Base-by-base conservation (phyloP, 2,329 filamentous ascomycete genomes). In the Botrytis squamosa region DNA sequence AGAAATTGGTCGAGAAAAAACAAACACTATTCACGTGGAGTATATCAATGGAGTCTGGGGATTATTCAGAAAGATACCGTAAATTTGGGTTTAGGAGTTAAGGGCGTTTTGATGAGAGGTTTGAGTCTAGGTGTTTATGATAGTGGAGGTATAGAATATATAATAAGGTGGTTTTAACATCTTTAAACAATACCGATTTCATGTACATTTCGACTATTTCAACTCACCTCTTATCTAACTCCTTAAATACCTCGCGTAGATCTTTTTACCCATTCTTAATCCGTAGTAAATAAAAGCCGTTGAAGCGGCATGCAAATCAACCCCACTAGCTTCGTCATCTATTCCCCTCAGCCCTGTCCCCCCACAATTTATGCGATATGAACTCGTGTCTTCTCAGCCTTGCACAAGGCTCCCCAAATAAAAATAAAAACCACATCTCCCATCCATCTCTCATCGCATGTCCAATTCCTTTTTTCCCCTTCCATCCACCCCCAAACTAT, bases 301-400 rank as follows among this genome's bases (percentile, higher is more conserved):
- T 70, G 38, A 70, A 70, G 67, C 55, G 67, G 67, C 67, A 70
- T 44, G 49, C 66, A 52, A 38, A 14, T 36, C n/a, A 29, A 70
- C 67, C 67, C 67, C 67, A 59, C 67, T 33, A 70, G 67, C 67
- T 55, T 70, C 67, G 52, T 42, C 67, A 59, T 59, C 16, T 64
- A 29, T 44, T n/a, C 38, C n/a, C 38, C 62, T 64, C 40, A 64
- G 38, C 62, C 62, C 62, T 64, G 38, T 29, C 62, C 9, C 25
- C 16, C 38, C 70, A 46, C n/a, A 71, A 66, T 67, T 66, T 42
- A n/a, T 36, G 42, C 69, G 25, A 66, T 67, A 44, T 59, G 70
- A 67, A 72, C 33, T 57, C 70, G 70, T 72, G 70, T 65, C 70
- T 67, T 72, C 70, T 72, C 70, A 67, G 70, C 70, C 70, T 72